Percentiles rank a stretch among this genome's conserved stretches.
These are phyloP conservation scores for Suhomyces sp. DNA, from an alignment of 805 yeast species.

Conservation along the genomic window DNA sequence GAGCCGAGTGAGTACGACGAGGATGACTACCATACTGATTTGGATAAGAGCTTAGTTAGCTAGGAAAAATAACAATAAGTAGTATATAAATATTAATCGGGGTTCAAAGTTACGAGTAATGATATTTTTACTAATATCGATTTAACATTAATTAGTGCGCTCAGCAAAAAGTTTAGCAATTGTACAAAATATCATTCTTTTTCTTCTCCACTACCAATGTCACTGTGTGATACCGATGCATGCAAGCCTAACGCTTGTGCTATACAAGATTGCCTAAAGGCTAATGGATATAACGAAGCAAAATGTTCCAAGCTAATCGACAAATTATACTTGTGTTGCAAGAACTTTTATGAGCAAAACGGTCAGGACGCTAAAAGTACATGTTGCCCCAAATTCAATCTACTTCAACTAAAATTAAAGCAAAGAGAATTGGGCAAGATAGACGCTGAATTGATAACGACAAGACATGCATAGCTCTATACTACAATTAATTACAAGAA, in stretches of 20 bases:
- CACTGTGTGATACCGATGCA: conserved; percentile 17
- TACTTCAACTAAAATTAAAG: conserved; percentile 60
- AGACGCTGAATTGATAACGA: conserved; percentile 50
- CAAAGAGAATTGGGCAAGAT: conserved; percentile 56
- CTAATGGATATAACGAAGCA: conserved; percentile 64
- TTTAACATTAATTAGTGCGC: neutral
- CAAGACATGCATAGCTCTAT: conserved; percentile 2
- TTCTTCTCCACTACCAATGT: neutral
- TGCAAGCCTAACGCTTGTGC: conserved; percentile 82
- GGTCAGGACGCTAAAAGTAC: conserved; percentile 61
- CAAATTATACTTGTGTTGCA: conserved; percentile 72
- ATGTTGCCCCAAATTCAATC: conserved; percentile 73
- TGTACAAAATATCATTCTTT: neutral
- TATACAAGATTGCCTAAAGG: conserved; percentile 73
- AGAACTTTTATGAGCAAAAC: conserved; percentile 54
- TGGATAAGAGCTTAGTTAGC: conserved; percentile 33
- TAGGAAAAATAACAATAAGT: neutral
- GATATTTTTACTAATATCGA: neutral
- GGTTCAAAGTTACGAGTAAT: neutral
- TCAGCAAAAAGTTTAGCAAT: neutral
- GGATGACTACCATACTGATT: conserved; percentile 54
- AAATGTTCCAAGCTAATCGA: conserved; percentile 71
- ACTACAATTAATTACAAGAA: conserved; percentile 8
- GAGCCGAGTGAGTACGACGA: conserved; percentile 52
- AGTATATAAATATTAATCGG: neutral